Conservation (phyloP, 108 stramenopile species). For the Mediolabrus comicus region DNA sequence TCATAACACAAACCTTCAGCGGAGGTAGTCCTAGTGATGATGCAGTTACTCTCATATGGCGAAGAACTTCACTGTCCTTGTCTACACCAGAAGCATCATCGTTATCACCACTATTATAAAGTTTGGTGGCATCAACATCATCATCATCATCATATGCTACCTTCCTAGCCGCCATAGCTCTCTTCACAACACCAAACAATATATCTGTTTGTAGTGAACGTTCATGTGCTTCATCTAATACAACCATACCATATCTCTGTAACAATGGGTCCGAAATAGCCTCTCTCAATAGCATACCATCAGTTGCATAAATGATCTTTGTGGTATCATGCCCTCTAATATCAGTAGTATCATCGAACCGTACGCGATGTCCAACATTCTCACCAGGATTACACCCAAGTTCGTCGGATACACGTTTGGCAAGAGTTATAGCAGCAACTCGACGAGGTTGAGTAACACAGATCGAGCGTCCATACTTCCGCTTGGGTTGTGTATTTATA, state of each 20-base stretch:
- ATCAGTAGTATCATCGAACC: constrained; percentile 91
- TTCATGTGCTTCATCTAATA: constrained; percentile 98
- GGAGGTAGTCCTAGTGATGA: constrained; percentile 53
- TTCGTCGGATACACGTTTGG: constrained; percentile 90
- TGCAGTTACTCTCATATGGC: constrained; percentile 43
- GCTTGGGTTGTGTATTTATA: constrained; percentile 3
- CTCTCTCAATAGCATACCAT: constrained; percentile 97
- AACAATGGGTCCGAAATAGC: constrained; percentile 86
- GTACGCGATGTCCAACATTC: constrained; percentile 89
- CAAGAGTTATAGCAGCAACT: constrained; percentile 96
- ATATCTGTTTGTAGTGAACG: constrained; percentile 95
- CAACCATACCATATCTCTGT: constrained; percentile 74
- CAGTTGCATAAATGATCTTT: constrained; percentile 89
- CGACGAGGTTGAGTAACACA: constrained; percentile 96
- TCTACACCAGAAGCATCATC: background rate
- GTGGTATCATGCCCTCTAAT: constrained; percentile 53
- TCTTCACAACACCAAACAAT: constrained; percentile 97
- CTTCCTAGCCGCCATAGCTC: constrained; percentile 73
- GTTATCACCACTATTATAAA: background rate
- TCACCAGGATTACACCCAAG: constrained; percentile 59
- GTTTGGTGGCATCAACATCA: background rate
- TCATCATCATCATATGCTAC: background rate
- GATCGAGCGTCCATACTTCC: constrained; percentile 49
- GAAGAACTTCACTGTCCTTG: constrained; percentile 55
- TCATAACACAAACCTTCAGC: constrained; percentile 94